A percentile compares a stretch with the other conserved stretches of the same genome.
Evolutionary conservation across 306 rosid genomes (phyloP).

Genomic region (Adenanthera pavonina): DNA sequence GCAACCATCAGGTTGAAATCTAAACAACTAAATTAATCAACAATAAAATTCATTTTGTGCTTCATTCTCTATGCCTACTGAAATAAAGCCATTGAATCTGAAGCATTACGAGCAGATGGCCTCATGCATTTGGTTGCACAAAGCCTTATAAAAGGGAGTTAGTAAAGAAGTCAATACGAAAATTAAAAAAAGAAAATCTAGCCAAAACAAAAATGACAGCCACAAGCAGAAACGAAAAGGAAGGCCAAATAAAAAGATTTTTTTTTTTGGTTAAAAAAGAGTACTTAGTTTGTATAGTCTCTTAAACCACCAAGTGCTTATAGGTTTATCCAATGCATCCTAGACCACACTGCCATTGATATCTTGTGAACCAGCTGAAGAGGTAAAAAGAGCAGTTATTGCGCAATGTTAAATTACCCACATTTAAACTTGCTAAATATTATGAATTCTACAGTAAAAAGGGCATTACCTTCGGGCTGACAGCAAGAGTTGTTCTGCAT

Average conservation of each 20-base stretch:
- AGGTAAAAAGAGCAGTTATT: background rate
- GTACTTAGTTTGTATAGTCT: background rate
- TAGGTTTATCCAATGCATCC: background rate
- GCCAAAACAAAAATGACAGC: background rate
- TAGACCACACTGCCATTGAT: slow-evolving; percentile 17
- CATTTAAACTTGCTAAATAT: slow-evolving; percentile 34
- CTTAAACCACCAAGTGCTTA: background rate
- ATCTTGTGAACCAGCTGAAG: slow-evolving; percentile 9
- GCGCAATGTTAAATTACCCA: background rate
- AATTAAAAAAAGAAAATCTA: slow-evolving; percentile 15
- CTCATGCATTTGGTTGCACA: slow-evolving; percentile 27
- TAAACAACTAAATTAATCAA: slow-evolving; percentile 22
- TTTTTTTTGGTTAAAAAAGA: background rate
- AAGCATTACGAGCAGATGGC: background rate
- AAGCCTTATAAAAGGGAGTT: slow-evolving; percentile 28
- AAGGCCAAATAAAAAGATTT: background rate
- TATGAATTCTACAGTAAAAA: slow-evolving; percentile 32
- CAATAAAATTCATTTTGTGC: slow-evolving; percentile 24
- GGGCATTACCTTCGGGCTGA: slow-evolving; percentile 77
- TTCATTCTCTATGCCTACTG: slow-evolving; percentile 26
- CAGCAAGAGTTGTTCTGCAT: slow-evolving; percentile 89
- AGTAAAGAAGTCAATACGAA: background rate
- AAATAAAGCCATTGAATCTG: slow-evolving; percentile 14
- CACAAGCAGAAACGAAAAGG: background rate
- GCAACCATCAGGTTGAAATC: background rate